Base-by-base conservation (phyloP, 169 alveolate genomes). In the Eimeria falciformis region DNA sequence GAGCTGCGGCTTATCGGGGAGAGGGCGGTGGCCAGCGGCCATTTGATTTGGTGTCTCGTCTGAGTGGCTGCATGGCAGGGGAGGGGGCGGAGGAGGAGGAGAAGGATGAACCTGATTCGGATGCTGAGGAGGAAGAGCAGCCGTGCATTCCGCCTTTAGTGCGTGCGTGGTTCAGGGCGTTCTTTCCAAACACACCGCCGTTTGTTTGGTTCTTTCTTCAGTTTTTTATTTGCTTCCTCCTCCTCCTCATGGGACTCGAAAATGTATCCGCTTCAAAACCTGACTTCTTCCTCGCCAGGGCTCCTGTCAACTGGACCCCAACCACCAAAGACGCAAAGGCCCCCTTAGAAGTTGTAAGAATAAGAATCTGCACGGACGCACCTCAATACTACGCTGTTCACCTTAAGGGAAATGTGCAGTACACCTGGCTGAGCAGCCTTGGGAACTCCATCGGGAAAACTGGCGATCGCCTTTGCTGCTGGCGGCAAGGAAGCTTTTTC, bases 121-220 rank as follows among this genome's bases (percentile, higher is more conserved):
- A 77, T 17, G 93, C 56, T 3, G 93, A 89, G 58, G 75, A 73
- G 58, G 90, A 68, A 9, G 89, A 53, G 55, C 77, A 66, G 68
- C 25, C 47, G 25, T 33, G 77, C 46, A 21, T 58, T 2, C 40
- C 82, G 40, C 47, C 47, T 45, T 5, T 37, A 33, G 53, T 56
- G 68, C 62, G 71, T 17, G 62, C 55, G 21, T 45, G 89, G 90
- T 40, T 88, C 65, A 58, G 47, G 9, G 55, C 88, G 45, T 33
- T 88, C 25, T 88, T 88, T 53, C 93, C 93, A 53, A 71, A 53
- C 81, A 62, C 88, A 18, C 79, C 82, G 21, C 93, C 93, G 11
- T 75, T 88, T 47, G 79, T 62, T n/a, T 88, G 93, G 93, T 75
- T 73, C 29, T 40, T 40, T 37, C 45, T 45, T n/a, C 78, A 62